phyloP scores from a whole-genome alignment of 345 rosid genomes.

The Eucalyptus polyanthemos region DNA sequence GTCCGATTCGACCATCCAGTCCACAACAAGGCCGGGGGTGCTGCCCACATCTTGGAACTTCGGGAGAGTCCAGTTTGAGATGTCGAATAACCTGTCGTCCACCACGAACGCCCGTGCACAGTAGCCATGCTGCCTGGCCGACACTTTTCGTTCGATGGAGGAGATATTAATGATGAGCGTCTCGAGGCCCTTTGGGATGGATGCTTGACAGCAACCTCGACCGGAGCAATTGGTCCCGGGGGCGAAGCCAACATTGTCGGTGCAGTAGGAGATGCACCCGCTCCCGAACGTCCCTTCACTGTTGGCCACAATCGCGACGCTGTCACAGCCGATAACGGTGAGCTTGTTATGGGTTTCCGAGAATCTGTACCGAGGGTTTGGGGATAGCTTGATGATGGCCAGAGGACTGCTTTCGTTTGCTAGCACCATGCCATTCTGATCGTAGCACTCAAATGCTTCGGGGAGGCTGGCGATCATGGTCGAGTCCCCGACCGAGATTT shows the following conservation, averaged over 20 bases:
- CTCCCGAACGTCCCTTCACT: background rate
- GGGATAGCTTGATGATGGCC: background rate
- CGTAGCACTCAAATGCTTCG: background rate
- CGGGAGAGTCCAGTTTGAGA: background rate
- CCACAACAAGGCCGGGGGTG: background rate
- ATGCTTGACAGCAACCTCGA: background rate
- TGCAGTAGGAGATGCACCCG: background rate
- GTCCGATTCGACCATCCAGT: background rate
- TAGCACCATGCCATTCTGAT: background rate
- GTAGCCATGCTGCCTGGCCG: accelerated
- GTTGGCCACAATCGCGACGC: accelerated
- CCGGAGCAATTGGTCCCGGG: background rate
- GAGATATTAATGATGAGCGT: accelerated
- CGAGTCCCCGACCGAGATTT: background rate
- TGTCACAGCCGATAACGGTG: background rate
- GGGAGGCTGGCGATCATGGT: background rate
- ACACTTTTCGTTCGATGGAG: background rate
- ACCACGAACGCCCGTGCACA: background rate
- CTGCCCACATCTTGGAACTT: background rate
- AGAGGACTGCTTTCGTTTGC: background rate
- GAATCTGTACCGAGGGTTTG: background rate
- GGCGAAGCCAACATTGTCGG: accelerated
- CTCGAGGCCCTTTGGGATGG: background rate
- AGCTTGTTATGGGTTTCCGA: background rate
- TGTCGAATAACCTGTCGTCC: background rate